Base-by-base conservation (phyloP, 2,329 filamentous ascomycete genomes). In the Camptophora hylomeconis region DNA sequence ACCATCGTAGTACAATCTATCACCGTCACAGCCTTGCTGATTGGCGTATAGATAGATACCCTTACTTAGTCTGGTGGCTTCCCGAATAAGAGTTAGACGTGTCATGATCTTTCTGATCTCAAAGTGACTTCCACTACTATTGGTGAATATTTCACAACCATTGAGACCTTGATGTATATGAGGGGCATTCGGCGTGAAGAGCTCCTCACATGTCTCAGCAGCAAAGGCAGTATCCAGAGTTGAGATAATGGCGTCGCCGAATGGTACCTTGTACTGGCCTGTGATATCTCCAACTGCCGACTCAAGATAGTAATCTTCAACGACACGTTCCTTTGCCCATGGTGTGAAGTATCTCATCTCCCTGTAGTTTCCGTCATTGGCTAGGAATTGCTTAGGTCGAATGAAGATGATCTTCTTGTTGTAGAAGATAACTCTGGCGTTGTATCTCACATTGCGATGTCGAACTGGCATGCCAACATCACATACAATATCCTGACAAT, bases 71-170 rank as follows among this genome's bases (percentile, higher is more conserved):
- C 30, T n/a, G 20, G 77, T 82, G 0, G 72, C 73, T 41, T 80
- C 67, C 2, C 60, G 57, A 30, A 83, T 82, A 4, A 84, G 54
- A 4, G 70, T 63, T 16, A 83, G 55, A 2, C 75, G 58, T 0
- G 60, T 69, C 33, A 75, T 56, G 1, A 83, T 63, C 49, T 83
- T 83, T 11, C 73, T 60, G 6, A 82, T 53, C 41, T 73, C 67
- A 44, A 73, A 71, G 48, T 87, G 80, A 8, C 64, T 72, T 5
- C 73, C 79, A 30, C 65, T 73, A 3, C 65, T 72, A 50, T 87
- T 87, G 6, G 72, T 71, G 38, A 80, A 67, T 31, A 83, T 73
- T 45, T 82, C 80, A 5, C 72, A 70, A 4, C 81, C 80, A 42
- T 74, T 65, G 2, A 83, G 58, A n/a, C 68, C 67, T 57, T 74